phyloP scores from a whole-genome alignment of 176 grass and related monocot species.

The Triticum dicoccoides region DNA sequence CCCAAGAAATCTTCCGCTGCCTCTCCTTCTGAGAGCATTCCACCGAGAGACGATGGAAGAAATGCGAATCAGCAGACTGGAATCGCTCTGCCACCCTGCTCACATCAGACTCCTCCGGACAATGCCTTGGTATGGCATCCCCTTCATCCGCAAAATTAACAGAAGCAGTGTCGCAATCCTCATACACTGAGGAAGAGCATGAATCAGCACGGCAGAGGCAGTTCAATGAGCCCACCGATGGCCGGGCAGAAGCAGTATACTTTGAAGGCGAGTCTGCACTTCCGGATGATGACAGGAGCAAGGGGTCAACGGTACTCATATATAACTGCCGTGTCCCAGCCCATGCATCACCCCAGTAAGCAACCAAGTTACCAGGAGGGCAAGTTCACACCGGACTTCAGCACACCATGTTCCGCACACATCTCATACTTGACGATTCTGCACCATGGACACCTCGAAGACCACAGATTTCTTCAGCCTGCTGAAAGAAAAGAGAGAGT shows the following conservation, averaged over 20 bases:
- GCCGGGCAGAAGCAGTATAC: constrained; percentile 11
- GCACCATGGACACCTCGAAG: constrained; percentile 17
- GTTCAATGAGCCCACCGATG: constrained; percentile 39
- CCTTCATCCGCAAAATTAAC: constrained; percentile 50
- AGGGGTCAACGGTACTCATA: constrained; percentile 75
- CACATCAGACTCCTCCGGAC: constrained; percentile 41
- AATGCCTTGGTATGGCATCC: constrained; percentile 27
- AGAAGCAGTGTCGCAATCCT: constrained; percentile 49
- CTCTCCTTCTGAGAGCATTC: constrained; percentile 83
- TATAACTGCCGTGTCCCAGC: constrained; percentile 37
- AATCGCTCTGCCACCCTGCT: constrained; percentile 39
- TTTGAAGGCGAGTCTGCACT: constrained; percentile 49
- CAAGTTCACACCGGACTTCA: constrained; percentile 1
- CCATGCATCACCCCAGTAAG: constrained; percentile 43
- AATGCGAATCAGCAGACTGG: constrained; percentile 66
- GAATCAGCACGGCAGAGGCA: constrained; percentile 59
- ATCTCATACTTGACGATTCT: constrained; percentile 10
- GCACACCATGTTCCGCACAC: neutral
- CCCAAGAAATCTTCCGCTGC: constrained; percentile 51
- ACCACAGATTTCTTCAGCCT: constrained; percentile 36
- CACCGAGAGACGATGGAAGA: constrained; percentile 56
- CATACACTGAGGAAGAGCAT: constrained; percentile 57
- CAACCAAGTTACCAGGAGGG: neutral
- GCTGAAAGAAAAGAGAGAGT: constrained; percentile 16
- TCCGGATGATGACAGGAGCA: constrained; percentile 49